Percentiles rank a stretch among this genome's conserved stretches.
Evolutionary conservation across 2,329 filamentous ascomycete species (phyloP).

Genomic region (Aspergillus udagawae): DNA sequence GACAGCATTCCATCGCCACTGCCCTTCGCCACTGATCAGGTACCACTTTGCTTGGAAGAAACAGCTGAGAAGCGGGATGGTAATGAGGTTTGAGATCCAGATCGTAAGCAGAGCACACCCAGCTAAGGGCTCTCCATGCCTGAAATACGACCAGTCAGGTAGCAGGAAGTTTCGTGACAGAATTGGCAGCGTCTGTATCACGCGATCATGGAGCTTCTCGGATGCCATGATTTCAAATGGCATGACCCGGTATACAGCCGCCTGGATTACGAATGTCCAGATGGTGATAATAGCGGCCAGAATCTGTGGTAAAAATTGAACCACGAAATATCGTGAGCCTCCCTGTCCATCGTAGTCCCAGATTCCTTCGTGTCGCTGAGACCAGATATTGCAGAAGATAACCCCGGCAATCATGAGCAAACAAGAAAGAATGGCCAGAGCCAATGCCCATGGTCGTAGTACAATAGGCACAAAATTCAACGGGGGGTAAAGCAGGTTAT

Average conservation of each 20-base stretch:
- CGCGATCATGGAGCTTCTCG: slow-evolving; percentile 55
- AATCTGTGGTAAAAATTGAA: slow-evolving; percentile 78
- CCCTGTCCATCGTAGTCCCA: slow-evolving; percentile 66
- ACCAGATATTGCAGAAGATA: slow-evolving; percentile 69
- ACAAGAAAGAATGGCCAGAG: slow-evolving; percentile 57
- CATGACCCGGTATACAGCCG: slow-evolving; percentile 68
- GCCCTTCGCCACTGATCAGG: slow-evolving; percentile 52
- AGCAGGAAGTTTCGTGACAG: slow-evolving; percentile 63
- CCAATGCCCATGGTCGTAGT: slow-evolving; percentile 63
- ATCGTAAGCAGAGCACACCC: slow-evolving; percentile 64
- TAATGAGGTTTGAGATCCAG: slow-evolving; percentile 71
- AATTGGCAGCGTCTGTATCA: slow-evolving; percentile 60
- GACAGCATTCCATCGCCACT: slow-evolving; percentile 77
- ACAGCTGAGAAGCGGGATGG: slow-evolving; percentile 75
- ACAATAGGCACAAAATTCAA: slow-evolving; percentile 70
- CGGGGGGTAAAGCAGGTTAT: slow-evolving; percentile 44
- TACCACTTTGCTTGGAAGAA: slow-evolving; percentile 67
- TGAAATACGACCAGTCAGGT: slow-evolving; percentile 64
- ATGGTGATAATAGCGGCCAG: slow-evolving; percentile 68
- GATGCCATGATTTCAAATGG: slow-evolving; percentile 77
- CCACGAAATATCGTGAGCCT: slow-evolving; percentile 74
- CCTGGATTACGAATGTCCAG: slow-evolving; percentile 71
- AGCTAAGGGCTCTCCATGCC: slow-evolving; percentile 63
- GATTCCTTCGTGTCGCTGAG: slow-evolving; percentile 59
- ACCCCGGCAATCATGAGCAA: slow-evolving; percentile 68